Evolutionary conservation across 805 yeast species (phyloP).

Genomic region (Monosporozyma servazzii): DNA sequence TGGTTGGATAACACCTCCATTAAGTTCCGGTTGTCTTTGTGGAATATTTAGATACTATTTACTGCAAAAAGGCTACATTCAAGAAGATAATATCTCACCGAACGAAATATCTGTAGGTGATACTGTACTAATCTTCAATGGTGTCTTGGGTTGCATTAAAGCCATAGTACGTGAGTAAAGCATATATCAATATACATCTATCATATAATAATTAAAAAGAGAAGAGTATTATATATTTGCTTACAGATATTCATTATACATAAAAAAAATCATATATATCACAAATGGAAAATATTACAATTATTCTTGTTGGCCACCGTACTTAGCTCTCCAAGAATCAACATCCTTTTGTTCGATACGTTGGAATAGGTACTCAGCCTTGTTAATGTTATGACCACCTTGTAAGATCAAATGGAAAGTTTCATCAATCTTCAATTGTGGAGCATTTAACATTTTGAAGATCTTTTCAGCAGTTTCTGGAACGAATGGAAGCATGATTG

Average conservation of each 20-base stretch:
- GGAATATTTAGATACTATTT: conserved; percentile 71
- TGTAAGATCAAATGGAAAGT: conserved; percentile 57
- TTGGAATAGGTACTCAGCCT: conserved; percentile 83
- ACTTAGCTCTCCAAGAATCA: conserved; percentile 75
- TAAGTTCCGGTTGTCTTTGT: conserved; percentile 71
- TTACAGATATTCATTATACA: background rate
- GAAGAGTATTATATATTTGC: background rate
- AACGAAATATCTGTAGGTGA: conserved; percentile 54
- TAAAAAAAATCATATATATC: background rate
- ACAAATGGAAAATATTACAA: background rate
- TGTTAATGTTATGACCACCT: conserved; percentile 80
- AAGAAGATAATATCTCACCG: conserved; percentile 39
- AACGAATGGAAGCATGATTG: conserved; percentile 79
- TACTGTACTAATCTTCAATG: conserved; percentile 67
- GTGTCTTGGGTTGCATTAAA: conserved; percentile 67
- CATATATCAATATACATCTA: background rate
- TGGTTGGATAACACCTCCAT: conserved; percentile 73
- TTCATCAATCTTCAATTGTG: conserved; percentile 69
- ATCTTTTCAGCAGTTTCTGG: conserved; percentile 73
- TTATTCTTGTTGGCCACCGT: conserved; percentile 63
- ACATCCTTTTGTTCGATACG: conserved; percentile 87
- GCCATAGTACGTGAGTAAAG: conserved; percentile 38
- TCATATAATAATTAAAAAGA: background rate
- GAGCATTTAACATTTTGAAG: conserved; percentile 72
- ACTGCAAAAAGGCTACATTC: conserved; percentile 41